Conservation (phyloP, 768 basidiomycete genomes). For the Guyanaporus albipodus region DNA sequence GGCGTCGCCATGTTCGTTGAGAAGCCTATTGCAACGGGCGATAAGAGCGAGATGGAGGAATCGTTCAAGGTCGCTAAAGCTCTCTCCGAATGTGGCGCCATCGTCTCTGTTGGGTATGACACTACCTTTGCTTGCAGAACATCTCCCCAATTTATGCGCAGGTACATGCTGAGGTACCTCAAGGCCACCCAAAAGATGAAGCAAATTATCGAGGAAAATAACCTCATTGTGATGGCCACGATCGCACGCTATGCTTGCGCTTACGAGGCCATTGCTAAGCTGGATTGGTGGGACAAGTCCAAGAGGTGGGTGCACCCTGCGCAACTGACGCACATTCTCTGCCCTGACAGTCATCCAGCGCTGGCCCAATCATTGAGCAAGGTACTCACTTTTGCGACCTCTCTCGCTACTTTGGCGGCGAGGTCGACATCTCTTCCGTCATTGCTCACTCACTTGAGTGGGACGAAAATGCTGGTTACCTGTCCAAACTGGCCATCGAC, state of each 20-base stretch:
- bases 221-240: constrained; percentile 93
- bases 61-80: constrained; percentile 67
- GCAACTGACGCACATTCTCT: neutral
- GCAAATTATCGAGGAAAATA: constrained; percentile 89
- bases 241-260: constrained; percentile 92
- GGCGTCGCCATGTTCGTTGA: constrained; percentile 88
- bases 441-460: constrained; percentile 88
- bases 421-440: constrained; percentile 81
- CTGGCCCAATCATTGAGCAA: constrained; percentile 83
- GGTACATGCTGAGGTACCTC: constrained; percentile 92
- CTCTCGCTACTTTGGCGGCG: constrained; percentile 95
- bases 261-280: constrained; percentile 74
- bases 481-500: constrained; percentile 79
- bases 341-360: constrained; percentile 34
- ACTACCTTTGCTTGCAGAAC: neutral
- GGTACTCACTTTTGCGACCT: constrained; percentile 98
- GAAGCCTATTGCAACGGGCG: constrained; percentile 87
- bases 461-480: constrained; percentile 82
- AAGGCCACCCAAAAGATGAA: constrained; percentile 97
- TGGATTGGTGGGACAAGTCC: constrained; percentile 93
- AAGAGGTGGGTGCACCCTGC: constrained; percentile 57
- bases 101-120: constrained; percentile 85
- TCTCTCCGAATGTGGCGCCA: constrained; percentile 64
- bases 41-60: constrained; percentile 60
- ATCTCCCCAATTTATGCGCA: constrained; percentile 24